Conservation (phyloP, 1,284 basidiomycete genomes). For the Pseudozyma thailandica region DNA sequence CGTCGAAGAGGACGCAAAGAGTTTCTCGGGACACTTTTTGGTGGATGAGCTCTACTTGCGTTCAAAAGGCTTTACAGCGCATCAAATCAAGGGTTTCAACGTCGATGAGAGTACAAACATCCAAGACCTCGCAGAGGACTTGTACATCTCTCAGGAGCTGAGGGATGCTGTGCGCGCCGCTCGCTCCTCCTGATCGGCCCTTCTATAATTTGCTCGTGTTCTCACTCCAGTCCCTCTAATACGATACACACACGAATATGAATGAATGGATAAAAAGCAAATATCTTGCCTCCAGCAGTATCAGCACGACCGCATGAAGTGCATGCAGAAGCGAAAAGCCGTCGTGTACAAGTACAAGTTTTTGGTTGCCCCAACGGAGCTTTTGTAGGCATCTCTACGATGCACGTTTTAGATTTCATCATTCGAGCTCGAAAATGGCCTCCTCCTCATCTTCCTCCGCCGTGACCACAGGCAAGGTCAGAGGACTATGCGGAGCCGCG, state of each 20-base stretch:
- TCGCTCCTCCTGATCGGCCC: conserved; percentile 4
- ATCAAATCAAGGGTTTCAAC: conserved; percentile 42
- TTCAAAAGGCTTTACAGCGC: conserved; percentile 35
- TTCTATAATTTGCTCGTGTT: too few species aligned
- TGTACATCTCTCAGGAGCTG: conserved; percentile 62
- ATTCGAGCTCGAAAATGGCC: conserved; percentile 66
- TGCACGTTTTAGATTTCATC: conserved; percentile 5
- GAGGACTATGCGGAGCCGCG: conserved; percentile 34
- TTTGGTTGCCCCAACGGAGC: background rate
- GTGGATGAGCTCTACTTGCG: conserved; percentile 67
- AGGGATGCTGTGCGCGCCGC: conserved; percentile 46
- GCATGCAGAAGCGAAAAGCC: background rate
- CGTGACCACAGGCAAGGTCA: conserved; percentile 54
- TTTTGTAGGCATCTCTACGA: conserved; percentile 4
- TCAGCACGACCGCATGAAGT: too few species aligned
- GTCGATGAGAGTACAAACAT: conserved; percentile 31
- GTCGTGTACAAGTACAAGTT: conserved; percentile 14
- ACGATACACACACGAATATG: too few species aligned
- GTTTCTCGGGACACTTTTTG: conserved; percentile 49
- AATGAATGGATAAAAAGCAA: too few species aligned
- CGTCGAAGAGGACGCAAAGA: conserved; percentile 44
- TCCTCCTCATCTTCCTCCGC: conserved; percentile 61
- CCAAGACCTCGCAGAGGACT: conserved; percentile 57
- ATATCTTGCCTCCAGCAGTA: too few species aligned
- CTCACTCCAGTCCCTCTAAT: too few species aligned